phyloP scores from a whole-genome alignment of 1,139 yeast genomes.

The Entelexis sorbosivorans region DNA sequence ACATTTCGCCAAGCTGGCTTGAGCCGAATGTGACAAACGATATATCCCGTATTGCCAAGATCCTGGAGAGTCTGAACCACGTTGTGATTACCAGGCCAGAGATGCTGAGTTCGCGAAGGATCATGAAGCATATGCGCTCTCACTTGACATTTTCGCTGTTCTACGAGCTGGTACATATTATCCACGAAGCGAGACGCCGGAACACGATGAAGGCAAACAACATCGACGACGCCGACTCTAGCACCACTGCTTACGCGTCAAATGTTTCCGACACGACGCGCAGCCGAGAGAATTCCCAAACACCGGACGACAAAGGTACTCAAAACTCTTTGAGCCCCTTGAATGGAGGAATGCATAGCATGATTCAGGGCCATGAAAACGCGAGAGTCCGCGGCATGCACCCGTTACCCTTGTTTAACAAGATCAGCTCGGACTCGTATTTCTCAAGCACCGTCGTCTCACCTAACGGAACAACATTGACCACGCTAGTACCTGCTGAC shows the following conservation, averaged over 20 bases:
- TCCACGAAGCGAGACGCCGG: conserved; percentile 84
- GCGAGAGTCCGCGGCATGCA: conserved; percentile 26
- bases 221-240: neutral
- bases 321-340: neutral
- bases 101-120: conserved; percentile 57
- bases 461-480: conserved; percentile 84
- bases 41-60: conserved; percentile 82
- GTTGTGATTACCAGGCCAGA: conserved; percentile 84
- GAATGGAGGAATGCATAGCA: conserved; percentile 5
- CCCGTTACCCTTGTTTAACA: conserved; percentile 83
- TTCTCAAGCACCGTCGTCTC: conserved; percentile 76
- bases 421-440: conserved; percentile 84
- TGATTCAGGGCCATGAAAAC: conserved; percentile 8
- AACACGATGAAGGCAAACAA: conserved; percentile 18
- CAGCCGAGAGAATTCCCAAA: neutral
- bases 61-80: conserved; percentile 79
- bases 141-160: conserved; percentile 85
- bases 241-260: neutral
- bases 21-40: conserved; percentile 64
- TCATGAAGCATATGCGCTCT: conserved; percentile 79
- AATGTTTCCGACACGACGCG: neutral
- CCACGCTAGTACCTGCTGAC: conserved; percentile 72
- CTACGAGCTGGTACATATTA: conserved; percentile 88
- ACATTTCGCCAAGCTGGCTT: conserved; percentile 84
- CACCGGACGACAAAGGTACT: neutral